A percentile compares a stretch with the other conserved stretches of the same genome.
Conservation (phyloP, 1,284 basidiomycete species). For the Inonotus hispidus region DNA sequence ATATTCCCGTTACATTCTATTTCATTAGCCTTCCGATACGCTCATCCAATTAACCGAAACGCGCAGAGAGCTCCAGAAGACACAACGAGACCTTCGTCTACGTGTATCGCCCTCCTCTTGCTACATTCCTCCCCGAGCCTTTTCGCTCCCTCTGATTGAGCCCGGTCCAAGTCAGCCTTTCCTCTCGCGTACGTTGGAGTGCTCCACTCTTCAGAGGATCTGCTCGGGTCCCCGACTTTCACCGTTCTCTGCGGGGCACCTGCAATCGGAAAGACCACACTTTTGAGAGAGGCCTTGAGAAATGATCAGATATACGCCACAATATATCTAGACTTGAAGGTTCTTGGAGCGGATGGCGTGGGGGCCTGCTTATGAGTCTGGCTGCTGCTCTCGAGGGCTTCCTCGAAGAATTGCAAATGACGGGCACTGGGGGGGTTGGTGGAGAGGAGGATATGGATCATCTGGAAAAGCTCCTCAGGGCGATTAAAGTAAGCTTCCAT, state of each 20-base stretch:
- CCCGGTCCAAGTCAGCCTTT: neutral
- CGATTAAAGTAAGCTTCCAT: slow-evolving; percentile 56
- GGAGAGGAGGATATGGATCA: slow-evolving; percentile 62
- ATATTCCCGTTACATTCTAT: neutral
- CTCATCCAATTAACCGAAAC: slow-evolving; percentile 75
- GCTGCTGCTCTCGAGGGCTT: slow-evolving; percentile 78
- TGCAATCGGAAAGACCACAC: slow-evolving; percentile 75
- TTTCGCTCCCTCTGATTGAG: slow-evolving; percentile 57
- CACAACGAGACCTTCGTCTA: slow-evolving; percentile 61
- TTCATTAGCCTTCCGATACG: slow-evolving; percentile 62
- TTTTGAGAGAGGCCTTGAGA: slow-evolving; percentile 71
- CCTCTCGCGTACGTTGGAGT: too few relatives aligned
- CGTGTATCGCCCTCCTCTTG: slow-evolving; percentile 59
- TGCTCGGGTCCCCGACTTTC: slow-evolving; percentile 71
- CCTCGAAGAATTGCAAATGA: slow-evolving; percentile 58
- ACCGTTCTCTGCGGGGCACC: slow-evolving; percentile 79
- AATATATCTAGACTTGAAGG: slow-evolving; percentile 77
- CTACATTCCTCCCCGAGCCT: slow-evolving; percentile 52
- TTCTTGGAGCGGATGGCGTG: slow-evolving; percentile 78
- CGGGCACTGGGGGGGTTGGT: slow-evolving; percentile 7
- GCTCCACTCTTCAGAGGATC: slow-evolving; percentile 49
- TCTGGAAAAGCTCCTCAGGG: slow-evolving; percentile 68
- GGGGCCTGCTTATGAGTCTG: slow-evolving; percentile 69
- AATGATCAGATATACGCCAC: slow-evolving; percentile 49
- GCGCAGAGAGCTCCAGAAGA: slow-evolving; percentile 66